Evolutionary conservation across 225 moss, liverwort and hornwort genomes (phyloP).

Genomic region (Physcomitrium patens): DNA sequence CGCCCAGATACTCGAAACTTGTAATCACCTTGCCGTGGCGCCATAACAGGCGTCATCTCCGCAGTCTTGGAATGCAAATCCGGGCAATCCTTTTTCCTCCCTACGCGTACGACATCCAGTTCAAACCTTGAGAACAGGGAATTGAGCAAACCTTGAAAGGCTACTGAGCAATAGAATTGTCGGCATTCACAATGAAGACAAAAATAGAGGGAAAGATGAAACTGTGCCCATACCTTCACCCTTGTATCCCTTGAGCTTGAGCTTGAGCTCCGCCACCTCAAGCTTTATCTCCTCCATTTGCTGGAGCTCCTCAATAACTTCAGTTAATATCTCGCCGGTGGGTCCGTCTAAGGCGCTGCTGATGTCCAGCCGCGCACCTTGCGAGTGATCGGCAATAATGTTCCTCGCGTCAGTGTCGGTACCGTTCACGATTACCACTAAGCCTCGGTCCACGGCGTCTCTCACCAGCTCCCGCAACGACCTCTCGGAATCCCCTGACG

Average conservation of each 20-base stretch:
- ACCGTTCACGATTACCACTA: conserved; percentile 48
- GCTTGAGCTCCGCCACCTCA: conserved; percentile 35
- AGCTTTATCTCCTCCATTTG: conserved; percentile 38
- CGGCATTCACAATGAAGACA: neutral
- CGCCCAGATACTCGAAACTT: conserved; percentile 55
- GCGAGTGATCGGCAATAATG: conserved; percentile 41
- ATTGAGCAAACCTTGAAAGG: too few species aligned
- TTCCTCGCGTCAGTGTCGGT: conserved; percentile 32
- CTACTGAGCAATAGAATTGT: neutral
- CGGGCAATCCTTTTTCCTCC: neutral
- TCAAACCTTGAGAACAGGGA: too few species aligned
- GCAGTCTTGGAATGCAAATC: neutral
- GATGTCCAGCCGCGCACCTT: conserved; percentile 41
- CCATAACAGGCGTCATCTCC: neutral
- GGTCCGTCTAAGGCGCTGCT: conserved; percentile 49
- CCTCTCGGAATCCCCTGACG: conserved; percentile 24
- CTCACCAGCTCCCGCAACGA: conserved; percentile 42
- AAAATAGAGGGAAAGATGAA: neutral
- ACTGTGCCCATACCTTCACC: conserved; percentile 9
- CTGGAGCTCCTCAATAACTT: conserved; percentile 50
- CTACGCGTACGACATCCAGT: conserved; percentile 2
- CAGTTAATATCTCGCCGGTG: conserved; percentile 45
- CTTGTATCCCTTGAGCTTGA: conserved; percentile 23
- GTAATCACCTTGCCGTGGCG: conserved; percentile 34
- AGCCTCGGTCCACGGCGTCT: conserved; percentile 45